These are phyloP conservation scores for Entoloma clypeatum DNA, from an alignment of 1,284 basidiomycete species.

Conservation along the genomic window DNA sequence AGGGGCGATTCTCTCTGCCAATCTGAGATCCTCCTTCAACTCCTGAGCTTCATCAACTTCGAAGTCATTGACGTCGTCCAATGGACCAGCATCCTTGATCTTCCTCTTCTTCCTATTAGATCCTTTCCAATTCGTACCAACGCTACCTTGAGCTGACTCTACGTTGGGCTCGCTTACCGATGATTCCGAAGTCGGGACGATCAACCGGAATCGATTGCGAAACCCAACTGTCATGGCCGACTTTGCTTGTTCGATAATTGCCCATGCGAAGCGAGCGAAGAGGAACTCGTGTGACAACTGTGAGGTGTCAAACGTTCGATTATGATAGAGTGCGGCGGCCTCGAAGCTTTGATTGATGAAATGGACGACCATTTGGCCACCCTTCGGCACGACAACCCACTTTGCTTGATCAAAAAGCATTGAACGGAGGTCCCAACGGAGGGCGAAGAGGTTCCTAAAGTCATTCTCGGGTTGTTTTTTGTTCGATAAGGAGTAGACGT, in stretches of 20 bases:
- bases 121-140: conserved; percentile 2
- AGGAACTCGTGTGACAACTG: conserved; percentile 11
- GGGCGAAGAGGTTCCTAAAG: conserved; percentile 12
- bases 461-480: conserved; percentile 2
- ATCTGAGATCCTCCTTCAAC: conserved; percentile 7
- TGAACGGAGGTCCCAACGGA: conserved; percentile 9
- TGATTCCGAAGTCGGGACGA: conserved; percentile 5
- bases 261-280: conserved; percentile 17
- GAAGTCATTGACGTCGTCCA: too few species aligned
- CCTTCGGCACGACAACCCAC: conserved; percentile 13
- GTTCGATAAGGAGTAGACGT: conserved; percentile 4
- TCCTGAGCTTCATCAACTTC: conserved; percentile 7
- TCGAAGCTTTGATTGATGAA: conserved; percentile 10
- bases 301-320: conserved; percentile 9
- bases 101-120: conserved; percentile 7
- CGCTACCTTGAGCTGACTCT: conserved; percentile 8
- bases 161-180: conserved; percentile 2
- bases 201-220: conserved; percentile 12
- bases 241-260: conserved; percentile 8
- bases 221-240: conserved; percentile 1
- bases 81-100: conserved; percentile 1
- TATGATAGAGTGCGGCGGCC: conserved; percentile 11
- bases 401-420: conserved; percentile 6
- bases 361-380: conserved; percentile 13
- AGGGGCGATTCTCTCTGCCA: conserved; percentile 6